phyloP scores from a whole-genome alignment of 768 basidiomycete genomes.

The Leccinum boreale region DNA sequence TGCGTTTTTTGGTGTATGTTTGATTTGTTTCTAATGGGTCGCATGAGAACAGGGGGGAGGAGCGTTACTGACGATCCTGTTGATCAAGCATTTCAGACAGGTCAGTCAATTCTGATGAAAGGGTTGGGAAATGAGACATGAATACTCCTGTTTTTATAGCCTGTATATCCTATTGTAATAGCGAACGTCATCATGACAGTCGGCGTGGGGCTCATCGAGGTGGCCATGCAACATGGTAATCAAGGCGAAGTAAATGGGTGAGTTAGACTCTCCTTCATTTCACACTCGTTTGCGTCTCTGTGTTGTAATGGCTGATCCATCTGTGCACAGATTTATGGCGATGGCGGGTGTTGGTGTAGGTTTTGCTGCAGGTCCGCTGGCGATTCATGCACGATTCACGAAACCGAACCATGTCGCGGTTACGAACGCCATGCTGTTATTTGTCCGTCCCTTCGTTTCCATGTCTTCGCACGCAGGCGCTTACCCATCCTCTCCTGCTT shows the following conservation, averaged over 20 bases:
- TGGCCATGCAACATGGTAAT: slow-evolving; percentile 38
- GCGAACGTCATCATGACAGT: slow-evolving; percentile 38
- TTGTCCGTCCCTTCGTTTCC: slow-evolving; percentile 32
- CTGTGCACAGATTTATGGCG: slow-evolving; percentile 37
- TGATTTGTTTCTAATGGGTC: not conserved
- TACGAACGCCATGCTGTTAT: slow-evolving; percentile 42
- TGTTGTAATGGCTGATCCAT: not conserved
- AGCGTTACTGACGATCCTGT: slow-evolving; percentile 29
- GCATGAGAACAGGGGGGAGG: slow-evolving; percentile 36
- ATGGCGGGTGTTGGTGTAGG: slow-evolving; percentile 46
- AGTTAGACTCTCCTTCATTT: not conserved
- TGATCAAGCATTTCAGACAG: slow-evolving; percentile 38
- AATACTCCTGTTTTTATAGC: slow-evolving; percentile 25
- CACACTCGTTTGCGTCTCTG: not conserved
- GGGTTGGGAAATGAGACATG: not conserved
- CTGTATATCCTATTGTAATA: slow-evolving; percentile 39
- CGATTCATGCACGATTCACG: slow-evolving; percentile 45
- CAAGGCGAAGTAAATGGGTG: slow-evolving; percentile 37
- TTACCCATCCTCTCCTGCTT: not conserved
- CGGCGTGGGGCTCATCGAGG: slow-evolving; percentile 42
- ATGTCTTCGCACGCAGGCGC: not conserved
- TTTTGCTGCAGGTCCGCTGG: slow-evolving; percentile 36
- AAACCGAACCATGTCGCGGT: slow-evolving; percentile 42
- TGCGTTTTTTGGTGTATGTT: slow-evolving; percentile 19
- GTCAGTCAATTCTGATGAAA: slow-evolving; percentile 15